These are phyloP conservation scores for Collybia sordida DNA, from an alignment of 768 basidiomycete genomes.

Conservation along the genomic window DNA sequence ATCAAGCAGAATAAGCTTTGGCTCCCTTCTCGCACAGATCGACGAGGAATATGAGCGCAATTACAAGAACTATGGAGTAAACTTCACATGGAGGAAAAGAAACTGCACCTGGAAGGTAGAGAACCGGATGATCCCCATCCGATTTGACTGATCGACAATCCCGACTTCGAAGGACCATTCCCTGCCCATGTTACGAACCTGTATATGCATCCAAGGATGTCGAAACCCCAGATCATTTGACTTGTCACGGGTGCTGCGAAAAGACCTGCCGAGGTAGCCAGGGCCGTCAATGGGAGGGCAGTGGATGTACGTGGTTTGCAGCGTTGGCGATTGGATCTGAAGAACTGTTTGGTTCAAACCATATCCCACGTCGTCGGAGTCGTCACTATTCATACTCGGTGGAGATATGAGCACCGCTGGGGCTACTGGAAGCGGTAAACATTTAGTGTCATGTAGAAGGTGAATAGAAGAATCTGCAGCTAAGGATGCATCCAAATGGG, in stretches of 20 bases:
- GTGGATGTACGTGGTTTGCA: slow-evolving; percentile 66
- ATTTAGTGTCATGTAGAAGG: slow-evolving; percentile 58
- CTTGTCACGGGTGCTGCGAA: slow-evolving; percentile 9
- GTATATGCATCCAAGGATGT: slow-evolving; percentile 75
- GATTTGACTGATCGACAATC: slow-evolving; percentile 60
- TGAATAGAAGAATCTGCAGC: slow-evolving; percentile 65
- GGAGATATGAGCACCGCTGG: slow-evolving; percentile 48
- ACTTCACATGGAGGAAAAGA: slow-evolving; percentile 1
- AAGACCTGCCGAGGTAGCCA: not conserved
- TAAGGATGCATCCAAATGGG: slow-evolving; percentile 44
- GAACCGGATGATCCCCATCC: slow-evolving; percentile 59
- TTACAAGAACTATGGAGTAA: not conserved
- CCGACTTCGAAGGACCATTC: slow-evolving; percentile 80
- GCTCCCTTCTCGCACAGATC: not conserved
- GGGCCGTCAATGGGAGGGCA: slow-evolving; percentile 43
- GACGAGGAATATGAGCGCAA: slow-evolving; percentile 4
- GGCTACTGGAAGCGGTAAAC: slow-evolving; percentile 45
- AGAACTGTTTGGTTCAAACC: slow-evolving; percentile 65
- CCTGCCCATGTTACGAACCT: slow-evolving; percentile 64
- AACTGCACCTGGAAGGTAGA: slow-evolving; percentile 79
- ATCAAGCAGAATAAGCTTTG: no score
- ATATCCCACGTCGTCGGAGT: slow-evolving; percentile 28
- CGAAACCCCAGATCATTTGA: slow-evolving; percentile 51
- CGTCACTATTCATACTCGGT: slow-evolving; percentile 27
- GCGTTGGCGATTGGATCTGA: slow-evolving; percentile 77